Base-by-base conservation (phyloP, 2,329 filamentous ascomycete genomes). In the Colletotrichum tanaceti region DNA sequence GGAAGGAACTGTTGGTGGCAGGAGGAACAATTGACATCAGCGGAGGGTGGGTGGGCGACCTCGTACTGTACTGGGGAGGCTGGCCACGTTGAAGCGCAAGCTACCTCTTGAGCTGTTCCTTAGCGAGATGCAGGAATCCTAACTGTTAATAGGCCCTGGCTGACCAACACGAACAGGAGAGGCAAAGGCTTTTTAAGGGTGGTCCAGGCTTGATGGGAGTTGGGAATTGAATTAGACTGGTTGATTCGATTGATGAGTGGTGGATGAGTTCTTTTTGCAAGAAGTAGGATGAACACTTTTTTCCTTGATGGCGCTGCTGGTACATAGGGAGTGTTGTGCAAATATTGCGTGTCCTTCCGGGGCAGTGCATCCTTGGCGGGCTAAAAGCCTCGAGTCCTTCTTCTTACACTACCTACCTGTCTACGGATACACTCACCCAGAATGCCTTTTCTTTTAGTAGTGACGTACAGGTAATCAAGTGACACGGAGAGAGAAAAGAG, bases 321-420 rank as follows among this genome's bases (percentile, higher is more conserved):
- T 43, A 22, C 24, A 3, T 24, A n/a, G n/a, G n/a, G n/a, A n/a
- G 53, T 65, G 62, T 59, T 65, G 62, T 59, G 54, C 41, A 32
- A 20, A 55, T 70, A 57, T 70, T 70, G 67, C 67, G 63, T 68
- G 63, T 63, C 67, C 67, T 28, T 9, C 9, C 38, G 57, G 63
- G 63, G 63, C 67, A 44, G 67, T 57, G 65, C 67, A 70, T 66
- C 44, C 67, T 70, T 70, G 67, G 67, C 67, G 58, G 50, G 41
- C 32, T 32, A n/a, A 18, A 35, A 7, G 24, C 28, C 43, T 49
- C 43, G 28, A 20, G 13, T 38, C 38, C 38, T 41, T n/a, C 18
- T 20, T 4, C 3, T 24, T 28, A 35, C 32, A 35, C 57, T 38
- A 24, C n/a, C 44, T 14, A n/a, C n/a, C n/a, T n/a, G n/a, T n/a